Conservation (phyloP, 192 early-diverging fungal species). For the Podila verticillata region DNA sequence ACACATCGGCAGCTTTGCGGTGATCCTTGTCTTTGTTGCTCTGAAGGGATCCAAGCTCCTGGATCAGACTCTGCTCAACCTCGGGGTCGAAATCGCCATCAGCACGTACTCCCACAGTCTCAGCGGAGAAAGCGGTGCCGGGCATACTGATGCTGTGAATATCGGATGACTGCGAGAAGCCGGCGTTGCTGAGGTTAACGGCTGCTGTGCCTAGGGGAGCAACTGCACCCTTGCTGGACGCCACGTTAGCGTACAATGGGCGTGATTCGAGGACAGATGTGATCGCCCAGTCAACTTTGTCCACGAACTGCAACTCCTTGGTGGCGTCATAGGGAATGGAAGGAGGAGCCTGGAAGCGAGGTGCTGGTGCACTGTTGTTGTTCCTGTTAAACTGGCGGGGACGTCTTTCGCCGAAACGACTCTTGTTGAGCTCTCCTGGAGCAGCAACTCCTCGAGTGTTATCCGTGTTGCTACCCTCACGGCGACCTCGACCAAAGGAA, state of each 20-base stretch:
- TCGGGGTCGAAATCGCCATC: constrained; percentile 39
- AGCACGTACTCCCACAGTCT: constrained; percentile 19
- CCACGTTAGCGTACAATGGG: constrained; percentile 35
- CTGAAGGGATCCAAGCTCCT: constrained; percentile 20
- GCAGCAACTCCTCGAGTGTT: not conserved
- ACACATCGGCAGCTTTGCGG: constrained; percentile 29
- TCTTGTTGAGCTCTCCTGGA: not conserved
- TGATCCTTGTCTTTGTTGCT: constrained; percentile 26
- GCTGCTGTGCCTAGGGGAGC: constrained; percentile 19
- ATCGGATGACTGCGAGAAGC: constrained; percentile 1
- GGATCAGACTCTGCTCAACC: constrained; percentile 32
- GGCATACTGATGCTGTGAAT: constrained; percentile 3
- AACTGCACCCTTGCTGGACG: constrained; percentile 11
- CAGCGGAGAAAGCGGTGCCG: constrained; percentile 21
- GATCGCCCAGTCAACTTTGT: constrained; percentile 38
- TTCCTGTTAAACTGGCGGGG: not conserved
- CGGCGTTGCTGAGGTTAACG: constrained; percentile 6
- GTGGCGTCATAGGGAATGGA: constrained; percentile 23
- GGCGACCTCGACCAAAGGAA: not conserved
- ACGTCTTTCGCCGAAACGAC: not conserved
- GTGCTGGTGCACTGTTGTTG: not conserved
- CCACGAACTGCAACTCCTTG: constrained; percentile 37
- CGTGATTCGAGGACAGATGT: constrained; percentile 35
- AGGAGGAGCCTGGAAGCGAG: constrained; percentile 24
- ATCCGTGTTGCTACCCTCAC: not conserved